phyloP scores from a whole-genome alignment of 2,329 filamentous ascomycete genomes.

The Xylariales sp. region DNA sequence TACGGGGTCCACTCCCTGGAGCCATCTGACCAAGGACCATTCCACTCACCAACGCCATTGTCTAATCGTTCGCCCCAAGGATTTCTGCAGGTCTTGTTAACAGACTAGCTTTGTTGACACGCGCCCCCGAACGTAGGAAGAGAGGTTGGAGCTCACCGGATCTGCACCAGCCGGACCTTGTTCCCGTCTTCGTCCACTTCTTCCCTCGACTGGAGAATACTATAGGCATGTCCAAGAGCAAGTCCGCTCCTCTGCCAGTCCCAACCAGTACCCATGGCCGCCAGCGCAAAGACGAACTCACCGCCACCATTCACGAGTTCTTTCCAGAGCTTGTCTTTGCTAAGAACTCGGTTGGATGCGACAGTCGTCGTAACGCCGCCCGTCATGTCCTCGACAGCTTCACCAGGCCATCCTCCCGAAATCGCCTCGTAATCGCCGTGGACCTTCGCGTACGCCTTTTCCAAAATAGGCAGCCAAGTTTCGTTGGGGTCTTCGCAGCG shows the following conservation, averaged over 20 bases:
- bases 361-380: slow-evolving; percentile 55
- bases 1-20: slow-evolving; percentile 70
- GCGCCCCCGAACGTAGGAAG: too few relatives aligned
- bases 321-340: slow-evolving; percentile 67
- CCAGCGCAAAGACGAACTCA: slow-evolving; percentile 57
- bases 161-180: slow-evolving; percentile 36
- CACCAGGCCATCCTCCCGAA: slow-evolving; percentile 59
- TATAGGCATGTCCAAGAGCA: slow-evolving; percentile 44
- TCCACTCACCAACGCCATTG: slow-evolving; percentile 55
- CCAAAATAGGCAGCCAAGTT: slow-evolving; percentile 69
- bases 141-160: too few relatives aligned
- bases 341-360: slow-evolving; percentile 52
- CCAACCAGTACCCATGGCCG: slow-evolving; percentile 26
- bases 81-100: slow-evolving; percentile 51
- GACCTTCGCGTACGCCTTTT: slow-evolving; percentile 74
- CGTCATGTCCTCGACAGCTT: slow-evolving; percentile 39
- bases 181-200: slow-evolving; percentile 35
- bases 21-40: slow-evolving; percentile 68
- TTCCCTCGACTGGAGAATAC: slow-evolving; percentile 43
- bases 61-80: slow-evolving; percentile 59
- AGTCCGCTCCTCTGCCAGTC: slow-evolving; percentile 34
- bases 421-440: slow-evolving; percentile 68
- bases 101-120: too few relatives aligned
- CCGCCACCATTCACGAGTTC: slow-evolving; percentile 63
- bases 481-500: slow-evolving; percentile 65